A percentile compares a stretch with the other conserved stretches of the same genome.
phyloP scores from a whole-genome alignment of 2,329 filamentous ascomycete species.

The Didymosphaeria variabile region DNA sequence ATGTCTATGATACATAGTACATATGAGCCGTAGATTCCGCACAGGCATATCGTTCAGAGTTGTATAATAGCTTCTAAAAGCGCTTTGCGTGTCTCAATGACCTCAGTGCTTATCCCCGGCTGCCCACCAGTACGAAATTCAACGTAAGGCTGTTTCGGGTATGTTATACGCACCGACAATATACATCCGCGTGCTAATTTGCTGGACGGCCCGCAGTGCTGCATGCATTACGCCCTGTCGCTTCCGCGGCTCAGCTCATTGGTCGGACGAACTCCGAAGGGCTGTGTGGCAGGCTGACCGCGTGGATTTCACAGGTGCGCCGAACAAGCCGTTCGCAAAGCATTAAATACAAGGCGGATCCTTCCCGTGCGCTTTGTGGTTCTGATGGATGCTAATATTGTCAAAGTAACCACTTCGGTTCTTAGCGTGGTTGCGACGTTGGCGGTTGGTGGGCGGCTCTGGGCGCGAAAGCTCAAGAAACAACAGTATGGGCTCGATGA shows the following conservation, averaged over 20 bases:
- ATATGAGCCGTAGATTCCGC: background rate
- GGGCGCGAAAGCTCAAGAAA: conserved; percentile 8
- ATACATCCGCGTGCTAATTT: too few relatives aligned
- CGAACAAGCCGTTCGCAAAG: too few relatives aligned
- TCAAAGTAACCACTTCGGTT: background rate
- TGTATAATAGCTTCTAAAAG: background rate
- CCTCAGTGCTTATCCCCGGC: too few relatives aligned
- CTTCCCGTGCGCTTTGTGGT: background rate
- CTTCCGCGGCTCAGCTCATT: background rate
- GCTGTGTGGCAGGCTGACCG: background rate
- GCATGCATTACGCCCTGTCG: background rate
- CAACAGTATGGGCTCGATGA: conserved; percentile 9
- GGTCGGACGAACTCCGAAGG: background rate
- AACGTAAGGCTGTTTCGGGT: background rate
- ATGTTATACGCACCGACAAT: background rate
- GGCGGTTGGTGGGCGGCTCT: conserved; percentile 6
- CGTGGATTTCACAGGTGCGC: background rate
- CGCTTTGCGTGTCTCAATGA: too few relatives aligned
- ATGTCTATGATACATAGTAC: background rate
- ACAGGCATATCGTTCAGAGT: background rate
- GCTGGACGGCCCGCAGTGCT: too few relatives aligned
- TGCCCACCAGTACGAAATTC: too few relatives aligned
- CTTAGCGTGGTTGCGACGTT: conserved; percentile 9
- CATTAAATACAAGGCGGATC: background rate
- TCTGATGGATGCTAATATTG: background rate